A percentile compares a stretch with the other conserved stretches of the same genome.
Evolutionary conservation across 2,329 filamentous ascomycete genomes (phyloP).

Genomic region (Nannizziopsis barbatae): DNA sequence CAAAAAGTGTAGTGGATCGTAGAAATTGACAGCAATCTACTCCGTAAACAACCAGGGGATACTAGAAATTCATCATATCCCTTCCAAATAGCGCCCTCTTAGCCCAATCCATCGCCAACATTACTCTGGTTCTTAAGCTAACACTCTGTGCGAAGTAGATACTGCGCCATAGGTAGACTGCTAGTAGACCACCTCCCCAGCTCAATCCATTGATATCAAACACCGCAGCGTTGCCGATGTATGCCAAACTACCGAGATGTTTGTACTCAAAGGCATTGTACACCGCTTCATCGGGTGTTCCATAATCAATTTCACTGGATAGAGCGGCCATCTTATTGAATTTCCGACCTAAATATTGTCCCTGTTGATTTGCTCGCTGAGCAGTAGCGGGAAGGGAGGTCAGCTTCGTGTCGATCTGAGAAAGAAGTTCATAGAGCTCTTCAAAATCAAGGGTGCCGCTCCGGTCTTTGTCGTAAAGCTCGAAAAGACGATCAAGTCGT

Average conservation of each 20-base stretch:
- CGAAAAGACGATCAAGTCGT: slow-evolving; percentile 81
- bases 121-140: slow-evolving; percentile 72
- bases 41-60: background rate
- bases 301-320: slow-evolving; percentile 72
- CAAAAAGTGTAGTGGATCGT: background rate
- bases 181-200: slow-evolving; percentile 72
- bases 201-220: slow-evolving; percentile 79
- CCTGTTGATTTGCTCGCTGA: slow-evolving; percentile 92
- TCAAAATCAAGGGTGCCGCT: slow-evolving; percentile 88
- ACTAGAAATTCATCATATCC: slow-evolving; percentile 47
- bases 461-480: slow-evolving; percentile 84
- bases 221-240: slow-evolving; percentile 90
- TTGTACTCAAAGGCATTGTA: slow-evolving; percentile 93
- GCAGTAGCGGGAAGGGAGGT: slow-evolving; percentile 91
- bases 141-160: slow-evolving; percentile 98
- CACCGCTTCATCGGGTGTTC: slow-evolving; percentile 80
- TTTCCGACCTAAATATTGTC: slow-evolving; percentile 81
- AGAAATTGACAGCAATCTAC: background rate
- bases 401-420: slow-evolving; percentile 87
- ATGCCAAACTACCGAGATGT: slow-evolving; percentile 83
- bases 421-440: slow-evolving; percentile 76
- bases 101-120: slow-evolving; percentile 98
- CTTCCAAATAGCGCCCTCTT: slow-evolving; percentile 90
- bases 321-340: slow-evolving; percentile 81
- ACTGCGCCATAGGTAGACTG: slow-evolving; percentile 90